Conservation (phyloP, 208 protist species). For the Acanthamoeba culbertsoni region DNA sequence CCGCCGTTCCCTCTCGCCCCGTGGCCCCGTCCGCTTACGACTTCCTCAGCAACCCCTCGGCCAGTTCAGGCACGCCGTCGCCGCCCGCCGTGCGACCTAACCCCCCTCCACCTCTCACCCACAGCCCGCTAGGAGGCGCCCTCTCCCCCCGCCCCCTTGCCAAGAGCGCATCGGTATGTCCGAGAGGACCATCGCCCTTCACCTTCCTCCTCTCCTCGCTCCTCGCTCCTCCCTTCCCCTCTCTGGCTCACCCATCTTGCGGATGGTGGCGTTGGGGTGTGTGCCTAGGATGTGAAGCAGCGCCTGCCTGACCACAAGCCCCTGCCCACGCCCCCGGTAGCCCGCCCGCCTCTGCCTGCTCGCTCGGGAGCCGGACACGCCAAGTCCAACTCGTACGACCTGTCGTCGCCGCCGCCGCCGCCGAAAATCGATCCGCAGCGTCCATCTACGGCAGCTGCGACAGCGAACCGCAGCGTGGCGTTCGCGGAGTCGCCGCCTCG, state of each 20-base stretch:
- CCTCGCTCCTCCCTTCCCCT: background rate
- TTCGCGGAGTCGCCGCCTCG: background rate
- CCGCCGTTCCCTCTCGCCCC: background rate
- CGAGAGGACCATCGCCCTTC: background rate
- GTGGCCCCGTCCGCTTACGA: background rate
- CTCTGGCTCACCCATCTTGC: background rate
- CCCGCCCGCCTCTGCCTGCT: background rate
- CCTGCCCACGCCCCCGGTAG: background rate
- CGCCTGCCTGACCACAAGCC: background rate
- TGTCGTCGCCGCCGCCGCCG: background rate
- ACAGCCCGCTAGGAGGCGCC: background rate
- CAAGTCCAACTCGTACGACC: constrained; percentile 31
- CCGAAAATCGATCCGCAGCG: background rate
- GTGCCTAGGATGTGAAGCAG: background rate
- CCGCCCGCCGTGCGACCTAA: background rate
- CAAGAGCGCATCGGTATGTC: background rate
- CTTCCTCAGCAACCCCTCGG: background rate
- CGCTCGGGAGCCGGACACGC: background rate
- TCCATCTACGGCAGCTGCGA: background rate
- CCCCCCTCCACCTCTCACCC: background rate
- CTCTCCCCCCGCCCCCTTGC: background rate
- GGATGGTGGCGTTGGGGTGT: background rate
- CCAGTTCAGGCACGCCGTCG: background rate
- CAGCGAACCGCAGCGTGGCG: background rate
- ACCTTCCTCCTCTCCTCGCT: background rate